A percentile compares a stretch with the other conserved stretches of the same genome.
Conservation (phyloP, 1,284 basidiomycete species). For the Apiotrichum sp. region DNA sequence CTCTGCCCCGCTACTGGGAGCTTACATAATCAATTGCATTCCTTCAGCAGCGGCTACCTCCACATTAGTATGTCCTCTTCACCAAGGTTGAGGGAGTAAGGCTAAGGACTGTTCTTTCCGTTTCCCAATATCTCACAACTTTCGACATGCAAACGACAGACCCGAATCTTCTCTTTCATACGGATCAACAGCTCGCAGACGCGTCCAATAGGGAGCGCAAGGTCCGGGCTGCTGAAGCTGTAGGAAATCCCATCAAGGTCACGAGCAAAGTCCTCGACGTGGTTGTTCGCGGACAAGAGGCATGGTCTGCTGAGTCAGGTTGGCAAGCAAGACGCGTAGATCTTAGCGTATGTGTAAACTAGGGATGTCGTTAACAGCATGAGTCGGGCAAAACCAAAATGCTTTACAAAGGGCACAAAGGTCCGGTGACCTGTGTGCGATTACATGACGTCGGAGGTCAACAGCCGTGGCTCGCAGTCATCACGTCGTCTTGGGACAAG, state of each 20-base stretch:
- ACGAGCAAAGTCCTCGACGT: conserved; percentile 67
- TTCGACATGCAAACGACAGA: conserved; percentile 48
- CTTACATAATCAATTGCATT: no score
- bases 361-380: background rate
- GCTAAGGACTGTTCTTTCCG: no score
- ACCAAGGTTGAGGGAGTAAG: no score
- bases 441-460: conserved; percentile 50
- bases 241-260: conserved; percentile 71
- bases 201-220: conserved; percentile 64
- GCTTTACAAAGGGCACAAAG: conserved; percentile 72
- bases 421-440: conserved; percentile 74
- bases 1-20: no score
- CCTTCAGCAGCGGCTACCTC: no score
- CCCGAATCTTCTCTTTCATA: conserved; percentile 55
- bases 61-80: no score
- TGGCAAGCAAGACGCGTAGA: conserved; percentile 65
- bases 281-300: conserved; percentile 57
- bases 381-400: conserved; percentile 72
- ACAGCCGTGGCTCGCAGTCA: conserved; percentile 46
- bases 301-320: conserved; percentile 81
- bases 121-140: no score
- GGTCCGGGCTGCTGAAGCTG: conserved; percentile 60
- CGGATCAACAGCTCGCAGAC: conserved; percentile 67
- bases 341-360: conserved; percentile 56
- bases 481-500: conserved; percentile 91